These are phyloP conservation scores for Combretum micranthum DNA, from an alignment of 345 rosid species.

Conservation along the genomic window DNA sequence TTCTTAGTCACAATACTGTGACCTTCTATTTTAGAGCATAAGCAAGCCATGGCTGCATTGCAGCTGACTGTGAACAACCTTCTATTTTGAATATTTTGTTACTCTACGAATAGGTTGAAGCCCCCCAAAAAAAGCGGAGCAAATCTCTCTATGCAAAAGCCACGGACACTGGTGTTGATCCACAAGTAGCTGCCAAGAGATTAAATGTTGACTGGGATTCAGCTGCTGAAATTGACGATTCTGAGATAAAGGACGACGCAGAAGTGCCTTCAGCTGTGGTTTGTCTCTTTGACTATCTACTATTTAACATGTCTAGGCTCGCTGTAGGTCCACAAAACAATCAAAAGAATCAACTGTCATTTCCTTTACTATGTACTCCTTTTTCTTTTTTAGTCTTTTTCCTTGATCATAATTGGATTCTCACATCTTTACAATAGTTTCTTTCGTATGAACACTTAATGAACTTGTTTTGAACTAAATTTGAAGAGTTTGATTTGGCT, in stretches of 20 bases:
- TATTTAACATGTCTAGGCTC: background rate
- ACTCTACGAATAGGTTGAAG: conserved; percentile 45
- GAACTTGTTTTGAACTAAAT: no score
- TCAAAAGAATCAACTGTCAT: no score
- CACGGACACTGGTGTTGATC: conserved; percentile 83
- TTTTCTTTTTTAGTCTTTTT: no score
- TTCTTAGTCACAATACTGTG: background rate
- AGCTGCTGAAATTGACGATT: conserved; percentile 81
- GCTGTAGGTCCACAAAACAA: background rate
- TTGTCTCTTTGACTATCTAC: conserved; percentile 26
- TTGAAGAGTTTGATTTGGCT: no score
- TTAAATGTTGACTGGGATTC: conserved; percentile 89
- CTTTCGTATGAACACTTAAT: no score
- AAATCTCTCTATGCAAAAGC: conserved; percentile 79
- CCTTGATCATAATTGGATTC: no score
- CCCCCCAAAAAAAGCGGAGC: conserved; percentile 43
- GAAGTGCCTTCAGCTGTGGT: conserved; percentile 75
- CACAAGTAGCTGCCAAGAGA: conserved; percentile 79
- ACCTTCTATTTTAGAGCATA: no score
- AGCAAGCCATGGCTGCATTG: no score
- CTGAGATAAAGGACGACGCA: conserved; percentile 36
- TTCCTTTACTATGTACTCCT: no score
- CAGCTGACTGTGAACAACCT: background rate
- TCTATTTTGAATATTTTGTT: conserved; percentile 7
- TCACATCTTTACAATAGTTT: no score